phyloP scores from a whole-genome alignment of 192 early-diverging fungal species.

The Entomortierella parvispora region DNA sequence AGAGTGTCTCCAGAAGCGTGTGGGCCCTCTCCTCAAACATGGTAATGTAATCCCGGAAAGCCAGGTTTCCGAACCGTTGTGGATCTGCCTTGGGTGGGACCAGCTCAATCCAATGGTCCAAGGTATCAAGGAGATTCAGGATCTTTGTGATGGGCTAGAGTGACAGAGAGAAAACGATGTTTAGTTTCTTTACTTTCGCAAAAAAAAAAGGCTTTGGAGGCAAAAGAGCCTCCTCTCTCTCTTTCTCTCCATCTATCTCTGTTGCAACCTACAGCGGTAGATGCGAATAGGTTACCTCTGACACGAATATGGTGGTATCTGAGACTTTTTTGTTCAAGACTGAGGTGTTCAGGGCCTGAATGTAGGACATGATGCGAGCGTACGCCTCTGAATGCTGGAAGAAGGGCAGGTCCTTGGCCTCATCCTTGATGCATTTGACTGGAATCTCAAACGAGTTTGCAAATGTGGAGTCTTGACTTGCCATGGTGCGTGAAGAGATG shows the following conservation, averaged over 20 bases:
- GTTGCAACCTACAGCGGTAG: no score
- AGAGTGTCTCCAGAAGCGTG: slow-evolving; percentile 37
- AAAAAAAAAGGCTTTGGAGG: neutral
- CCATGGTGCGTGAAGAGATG: no score
- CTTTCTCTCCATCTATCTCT: neutral
- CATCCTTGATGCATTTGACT: slow-evolving; percentile 48
- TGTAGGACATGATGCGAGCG: slow-evolving; percentile 75
- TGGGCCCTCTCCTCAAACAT: slow-evolving; percentile 36
- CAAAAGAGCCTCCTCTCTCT: neutral
- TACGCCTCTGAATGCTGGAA: slow-evolving; percentile 71
- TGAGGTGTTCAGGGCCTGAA: slow-evolving; percentile 76
- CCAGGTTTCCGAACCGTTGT: slow-evolving; percentile 92
- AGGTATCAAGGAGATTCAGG: slow-evolving; percentile 69
- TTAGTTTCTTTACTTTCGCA: no score
- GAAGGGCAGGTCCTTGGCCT: slow-evolving; percentile 57
- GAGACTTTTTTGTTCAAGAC: slow-evolving; percentile 72
- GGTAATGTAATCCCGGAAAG: slow-evolving; percentile 84
- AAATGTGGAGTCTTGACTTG: neutral
- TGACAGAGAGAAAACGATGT: no score
- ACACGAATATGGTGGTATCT: slow-evolving; percentile 62
- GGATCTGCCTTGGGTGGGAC: slow-evolving; percentile 78
- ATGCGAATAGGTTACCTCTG: no score
- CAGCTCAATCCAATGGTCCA: slow-evolving; percentile 77
- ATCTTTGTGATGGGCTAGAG: slow-evolving; percentile 57
- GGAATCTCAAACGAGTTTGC: slow-evolving; percentile 20